Evolutionary conservation across 352 stramenopile genomes (phyloP), one percentile per base, ranked within the genome.

Genomic region (Phytophthora pseudosyringae): DNA sequence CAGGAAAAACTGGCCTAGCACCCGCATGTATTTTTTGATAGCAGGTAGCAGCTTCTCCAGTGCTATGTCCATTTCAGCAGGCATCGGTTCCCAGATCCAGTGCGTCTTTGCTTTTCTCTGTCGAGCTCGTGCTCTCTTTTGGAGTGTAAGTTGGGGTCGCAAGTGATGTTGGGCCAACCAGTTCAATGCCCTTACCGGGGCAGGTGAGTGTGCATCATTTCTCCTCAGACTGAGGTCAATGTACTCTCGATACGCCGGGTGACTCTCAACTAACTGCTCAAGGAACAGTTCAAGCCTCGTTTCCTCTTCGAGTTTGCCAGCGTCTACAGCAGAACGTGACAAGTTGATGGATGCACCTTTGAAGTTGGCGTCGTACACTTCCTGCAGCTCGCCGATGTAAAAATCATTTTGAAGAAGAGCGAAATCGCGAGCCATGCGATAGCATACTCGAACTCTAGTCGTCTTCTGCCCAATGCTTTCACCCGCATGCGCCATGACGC

Each of bases 321-420:
- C 26, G 8, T 54, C 46, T 35, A 38, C 21, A 15, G 21, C 26
- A 43, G 25, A 26, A 3, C n/a, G 26, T 39, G 44, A 8, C 2
- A 59, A 41, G 2, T 55, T 45, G 28, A 31, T 63, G 13, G 35
- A 62, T 6, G 45, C 40, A 2, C 61, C 56, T 13, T 48, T 41
- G 26, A 53, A 53, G 12, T 38, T 53, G 6, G 35, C 12, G 1
- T 76, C 25, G 50, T 81, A 76, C 15, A 77, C 48, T 43, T 67
- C 57, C 25, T 79, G 67, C 31, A 90, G 57, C 21, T 83, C 76
- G 3, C 53, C 57, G 15, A 88, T 58, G 54, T 83, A 91, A 45
- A 80, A 83, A 13, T 76, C 75, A 41, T 88, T 89, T 47, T 75
- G 64, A 45, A 91, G 76, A 21, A 91, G 38, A 12, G 63, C 64